Evolutionary conservation across 495 filamentous ascomycete genomes (phyloP).

Genomic region (Aspergillus kassunensis): DNA sequence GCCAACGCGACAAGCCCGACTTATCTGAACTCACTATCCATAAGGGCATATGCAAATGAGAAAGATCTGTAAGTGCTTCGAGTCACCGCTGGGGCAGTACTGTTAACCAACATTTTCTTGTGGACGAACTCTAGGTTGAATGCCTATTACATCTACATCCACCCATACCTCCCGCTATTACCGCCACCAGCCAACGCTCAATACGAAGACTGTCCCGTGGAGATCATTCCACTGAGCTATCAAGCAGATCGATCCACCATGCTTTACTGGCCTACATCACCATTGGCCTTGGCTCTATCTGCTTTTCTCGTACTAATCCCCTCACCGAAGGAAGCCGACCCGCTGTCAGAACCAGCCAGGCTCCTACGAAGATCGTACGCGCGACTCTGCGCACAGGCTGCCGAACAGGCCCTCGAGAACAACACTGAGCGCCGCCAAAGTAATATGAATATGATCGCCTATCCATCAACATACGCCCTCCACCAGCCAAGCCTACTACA

Average conservation of each 20-base stretch:
- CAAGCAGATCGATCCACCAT: conserved; percentile 18
- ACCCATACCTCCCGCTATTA: conserved; percentile 50
- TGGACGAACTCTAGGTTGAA: conserved; percentile 31
- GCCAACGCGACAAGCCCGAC: not conserved
- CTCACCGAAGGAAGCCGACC: conserved; percentile 30
- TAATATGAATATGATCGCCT: conserved; percentile 6
- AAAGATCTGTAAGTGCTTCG: not conserved
- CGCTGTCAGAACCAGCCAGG: conserved; percentile 29
- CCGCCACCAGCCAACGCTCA: conserved; percentile 36
- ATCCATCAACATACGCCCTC: conserved; percentile 12
- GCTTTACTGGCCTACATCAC: conserved; percentile 37
- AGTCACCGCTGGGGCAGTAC: conserved; percentile 7
- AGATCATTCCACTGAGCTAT: conserved; percentile 12
- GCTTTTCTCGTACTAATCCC: conserved; percentile 49
- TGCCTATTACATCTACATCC: conserved; percentile 53
- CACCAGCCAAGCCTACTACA: conserved; percentile 38
- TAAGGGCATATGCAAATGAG: not conserved
- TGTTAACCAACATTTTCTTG: not conserved
- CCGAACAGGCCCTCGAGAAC: conserved; percentile 42
- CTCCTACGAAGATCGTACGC: conserved; percentile 43
- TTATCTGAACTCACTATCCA: not conserved
- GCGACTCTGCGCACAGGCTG: conserved; percentile 45
- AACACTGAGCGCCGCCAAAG: conserved; percentile 42
- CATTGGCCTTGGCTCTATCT: conserved; percentile 45
- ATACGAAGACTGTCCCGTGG: conserved; percentile 32